Evolutionary conservation across 2,329 filamentous ascomycete species (phyloP), one percentile per base, ranked within the genome.

Genomic region (Ilyonectria mors-panacis): DNA sequence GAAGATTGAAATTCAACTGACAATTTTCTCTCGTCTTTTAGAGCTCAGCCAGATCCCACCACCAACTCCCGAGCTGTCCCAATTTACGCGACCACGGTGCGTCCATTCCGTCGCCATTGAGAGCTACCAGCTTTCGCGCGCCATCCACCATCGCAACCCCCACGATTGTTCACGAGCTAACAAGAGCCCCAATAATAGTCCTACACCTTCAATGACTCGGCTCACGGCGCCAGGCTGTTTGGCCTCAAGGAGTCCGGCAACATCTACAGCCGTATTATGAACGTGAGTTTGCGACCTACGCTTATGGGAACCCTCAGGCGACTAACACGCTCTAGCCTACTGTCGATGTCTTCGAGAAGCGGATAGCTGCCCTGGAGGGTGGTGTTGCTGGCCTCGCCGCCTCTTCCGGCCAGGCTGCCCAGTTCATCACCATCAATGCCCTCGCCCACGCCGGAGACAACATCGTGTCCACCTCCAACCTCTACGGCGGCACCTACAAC

Each of bases 181-280:
- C 33, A 42, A 37, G 51, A 19, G 37, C 23, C 33, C 50, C 39
- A 5, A 17, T 10, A 26, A 28, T 72, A 94, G 92, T 97, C 94
- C 77, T 99, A 86, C 82, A 90, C 90, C 59, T 99, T 99, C 89
- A 92, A 98, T 89, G 94, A 98, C 85, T 97, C 94, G 58, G 95
- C 94, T 56, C 96, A 98, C 78, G 96, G 94, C 69, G 96, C 96
- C 63, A 91, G 94, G 80, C 91, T 99, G 47, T 99, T 99, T 79
- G 93, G 94, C 79, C 93, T 99, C 81, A 97, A 98, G 85, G 94
- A 98, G 84, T 93, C 94, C 77, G 96, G 95, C 83, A 98, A 98
- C 84, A 97, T 98, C 81, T 99, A 99, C 87, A 96, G 92, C 81
- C 94, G 96, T 71, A 94, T 99, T 76, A 94, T 93, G 92, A 98